Conservation (phyloP, 768 basidiomycete species). For the Russula earlei region DNA sequence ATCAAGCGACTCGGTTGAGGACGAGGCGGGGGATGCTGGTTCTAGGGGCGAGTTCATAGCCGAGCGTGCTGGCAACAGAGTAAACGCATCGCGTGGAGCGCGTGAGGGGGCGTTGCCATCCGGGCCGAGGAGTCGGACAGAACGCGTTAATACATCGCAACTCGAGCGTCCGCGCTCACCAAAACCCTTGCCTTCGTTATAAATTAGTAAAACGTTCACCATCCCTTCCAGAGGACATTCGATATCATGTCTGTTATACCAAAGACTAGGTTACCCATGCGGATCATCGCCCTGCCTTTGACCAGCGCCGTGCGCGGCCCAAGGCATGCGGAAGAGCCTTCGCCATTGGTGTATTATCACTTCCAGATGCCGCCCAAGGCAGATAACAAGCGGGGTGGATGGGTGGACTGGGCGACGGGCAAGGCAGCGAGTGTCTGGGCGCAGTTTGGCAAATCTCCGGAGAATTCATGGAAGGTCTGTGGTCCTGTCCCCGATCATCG, state of each 20-base stretch:
- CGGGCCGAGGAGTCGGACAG: neutral
- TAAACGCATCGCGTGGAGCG: neutral
- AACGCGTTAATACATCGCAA: too few species aligned
- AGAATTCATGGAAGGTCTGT: constrained; percentile 67
- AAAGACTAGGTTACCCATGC: constrained; percentile 27
- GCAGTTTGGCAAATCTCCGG: constrained; percentile 52
- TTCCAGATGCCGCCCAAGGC: constrained; percentile 25
- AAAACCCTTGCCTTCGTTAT: neutral
- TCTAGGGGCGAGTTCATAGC: constrained; percentile 22
- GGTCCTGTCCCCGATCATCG: neutral
- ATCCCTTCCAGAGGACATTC: too few species aligned
- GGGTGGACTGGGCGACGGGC: constrained; percentile 38
- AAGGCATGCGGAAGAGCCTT: neutral
- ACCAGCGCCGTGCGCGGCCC: constrained; percentile 21
- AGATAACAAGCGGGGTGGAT: constrained; percentile 28
- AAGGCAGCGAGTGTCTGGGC: constrained; percentile 56
- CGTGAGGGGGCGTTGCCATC: neutral
- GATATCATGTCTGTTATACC: constrained; percentile 11
- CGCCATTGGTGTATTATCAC: constrained; percentile 36
- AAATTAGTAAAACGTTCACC: neutral
- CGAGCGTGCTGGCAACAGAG: neutral
- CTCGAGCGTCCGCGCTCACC: neutral
- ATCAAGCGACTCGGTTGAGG: constrained; percentile 21
- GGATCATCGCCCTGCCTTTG: constrained; percentile 42
- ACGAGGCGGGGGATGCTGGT: constrained; percentile 21